Evolutionary conservation across 2,329 filamentous ascomycete species (phyloP), one percentile per base, ranked within the genome.

Genomic region (Ascochyta lentis): DNA sequence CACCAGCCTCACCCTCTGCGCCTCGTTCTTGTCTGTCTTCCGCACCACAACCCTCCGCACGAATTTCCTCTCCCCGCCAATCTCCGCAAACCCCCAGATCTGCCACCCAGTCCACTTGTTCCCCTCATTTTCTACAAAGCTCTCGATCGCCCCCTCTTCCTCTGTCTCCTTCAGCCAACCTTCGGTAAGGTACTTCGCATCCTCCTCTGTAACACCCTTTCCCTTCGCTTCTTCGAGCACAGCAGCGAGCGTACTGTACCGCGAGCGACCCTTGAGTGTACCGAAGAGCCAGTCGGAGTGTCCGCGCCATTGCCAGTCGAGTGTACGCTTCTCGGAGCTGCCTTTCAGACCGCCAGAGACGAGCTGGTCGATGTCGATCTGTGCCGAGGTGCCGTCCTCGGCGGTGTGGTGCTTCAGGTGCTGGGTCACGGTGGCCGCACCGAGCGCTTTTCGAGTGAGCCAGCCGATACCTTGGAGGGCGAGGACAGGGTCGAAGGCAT

Each of bases 211-310:
- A 4, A 50, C 57, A 15, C 56, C 64, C 44, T 67, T 63, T 26
- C 61, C 65, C 49, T 61, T 63, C 3, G 47, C 59, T 49, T 69
- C 68, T 27, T 66, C 64, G 6, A 60, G 15, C 15, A 73, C 24
- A 13, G 64, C 59, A 10, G 60, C 51, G 9, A 77, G 61, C 33
- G 77, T 73, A n/a, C 54, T 66, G 71, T 82, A 86, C 41, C 79
- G 76, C 39, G 82, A 85, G 57, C 81, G 81, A 54, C 89, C 90
- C 47, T 80, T 79, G 59, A 95, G 83, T 51, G 77, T 79, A 55
- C 92, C 92, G 73, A 96, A 96, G 63, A 96, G 84, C 81, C 87
- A 88, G 80, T 96, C 92, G 23, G 78, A 79, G 79, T 93, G 90
- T 60, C 85, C 83, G 65, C 89, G 87, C 50, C 77, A 81, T 23